These are phyloP conservation scores for Xylaria digitata DNA, from an alignment of 2,329 filamentous ascomycete genomes.

Conservation along the genomic window DNA sequence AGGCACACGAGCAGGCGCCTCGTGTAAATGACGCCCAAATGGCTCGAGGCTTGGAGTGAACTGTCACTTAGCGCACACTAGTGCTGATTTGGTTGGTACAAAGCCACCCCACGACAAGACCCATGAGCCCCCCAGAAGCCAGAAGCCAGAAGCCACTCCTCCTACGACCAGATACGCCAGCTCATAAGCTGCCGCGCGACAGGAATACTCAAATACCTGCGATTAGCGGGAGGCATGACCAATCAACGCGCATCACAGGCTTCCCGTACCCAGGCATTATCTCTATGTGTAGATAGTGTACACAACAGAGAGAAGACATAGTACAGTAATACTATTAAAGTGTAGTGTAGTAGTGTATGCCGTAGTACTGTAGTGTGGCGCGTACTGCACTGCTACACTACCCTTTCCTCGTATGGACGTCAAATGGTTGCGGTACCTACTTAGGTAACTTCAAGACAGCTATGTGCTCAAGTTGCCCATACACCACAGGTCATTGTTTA, in stretches of 20 bases:
- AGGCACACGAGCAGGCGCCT: not conserved
- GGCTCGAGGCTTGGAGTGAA: not conserved
- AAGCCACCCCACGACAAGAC: conserved; percentile 15
- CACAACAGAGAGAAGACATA: no score
- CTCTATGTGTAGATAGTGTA: not conserved
- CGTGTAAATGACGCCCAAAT: not conserved
- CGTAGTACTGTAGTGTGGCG: no score
- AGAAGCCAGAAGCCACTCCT: conserved; percentile 17
- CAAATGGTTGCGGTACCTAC: not conserved
- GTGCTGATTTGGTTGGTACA: conserved; percentile 33
- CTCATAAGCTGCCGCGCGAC: conserved; percentile 33
- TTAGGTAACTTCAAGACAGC: not conserved
- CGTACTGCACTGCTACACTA: no score
- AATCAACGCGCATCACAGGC: conserved; percentile 13
- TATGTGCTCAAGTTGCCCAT: not conserved
- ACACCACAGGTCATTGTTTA: not conserved
- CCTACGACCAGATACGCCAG: conserved; percentile 10
- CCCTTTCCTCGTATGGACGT: not conserved
- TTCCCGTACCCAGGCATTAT: conserved; percentile 1
- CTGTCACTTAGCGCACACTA: conserved; percentile 14
- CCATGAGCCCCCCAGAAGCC: conserved; percentile 24
- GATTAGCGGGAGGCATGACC: conserved; percentile 12
- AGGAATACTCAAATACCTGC: conserved; percentile 38
- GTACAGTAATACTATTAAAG: no score
- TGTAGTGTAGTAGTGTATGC: no score